Evolutionary conservation across 2,329 filamentous ascomycete genomes (phyloP).

Genomic region (Fusarium sp.): DNA sequence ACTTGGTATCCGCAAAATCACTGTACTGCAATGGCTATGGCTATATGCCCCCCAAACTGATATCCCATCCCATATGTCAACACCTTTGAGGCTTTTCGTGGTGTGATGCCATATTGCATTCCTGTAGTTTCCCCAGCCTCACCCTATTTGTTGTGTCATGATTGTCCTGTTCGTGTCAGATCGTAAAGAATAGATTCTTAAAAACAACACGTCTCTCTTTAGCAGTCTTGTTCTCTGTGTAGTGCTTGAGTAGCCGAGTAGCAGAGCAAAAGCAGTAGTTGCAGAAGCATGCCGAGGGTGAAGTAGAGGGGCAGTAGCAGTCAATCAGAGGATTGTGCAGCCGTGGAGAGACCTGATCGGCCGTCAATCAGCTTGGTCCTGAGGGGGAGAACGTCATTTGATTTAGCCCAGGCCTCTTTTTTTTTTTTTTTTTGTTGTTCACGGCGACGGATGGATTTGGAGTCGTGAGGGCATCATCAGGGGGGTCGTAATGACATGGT

Average conservation of each 20-base stretch:
- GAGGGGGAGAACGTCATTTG: constrained; percentile 18
- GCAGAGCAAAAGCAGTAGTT: constrained; percentile 33
- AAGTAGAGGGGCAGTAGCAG: constrained; percentile 28
- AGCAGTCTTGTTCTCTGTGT: constrained; percentile 14
- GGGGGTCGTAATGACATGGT: not conserved
- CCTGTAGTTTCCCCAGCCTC: not conserved
- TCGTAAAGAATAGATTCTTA: constrained; percentile 5
- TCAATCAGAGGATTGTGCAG: constrained; percentile 50
- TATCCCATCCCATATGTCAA: constrained; percentile 14
- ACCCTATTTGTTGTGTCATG: constrained; percentile 14
- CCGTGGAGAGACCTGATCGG: constrained; percentile 47
- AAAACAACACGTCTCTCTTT: constrained; percentile 15
- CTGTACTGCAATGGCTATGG: constrained; percentile 27
- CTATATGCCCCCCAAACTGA: constrained; percentile 15
- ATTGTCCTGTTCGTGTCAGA: constrained; percentile 33
- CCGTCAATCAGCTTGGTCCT: constrained; percentile 46
- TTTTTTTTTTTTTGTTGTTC: not conserved
- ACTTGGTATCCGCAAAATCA: constrained; percentile 38
- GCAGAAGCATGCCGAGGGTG: constrained; percentile 29
- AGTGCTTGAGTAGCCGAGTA: constrained; percentile 19
- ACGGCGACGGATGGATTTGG: constrained; percentile 14
- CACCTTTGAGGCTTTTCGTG: constrained; percentile 3
- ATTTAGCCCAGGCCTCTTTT: constrained; percentile 38
- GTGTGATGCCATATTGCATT: constrained; percentile 13
- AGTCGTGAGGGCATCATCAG: not conserved